Conservation (phyloP, 129 eudicot species). For the Scalesia atractyloides region DNA sequence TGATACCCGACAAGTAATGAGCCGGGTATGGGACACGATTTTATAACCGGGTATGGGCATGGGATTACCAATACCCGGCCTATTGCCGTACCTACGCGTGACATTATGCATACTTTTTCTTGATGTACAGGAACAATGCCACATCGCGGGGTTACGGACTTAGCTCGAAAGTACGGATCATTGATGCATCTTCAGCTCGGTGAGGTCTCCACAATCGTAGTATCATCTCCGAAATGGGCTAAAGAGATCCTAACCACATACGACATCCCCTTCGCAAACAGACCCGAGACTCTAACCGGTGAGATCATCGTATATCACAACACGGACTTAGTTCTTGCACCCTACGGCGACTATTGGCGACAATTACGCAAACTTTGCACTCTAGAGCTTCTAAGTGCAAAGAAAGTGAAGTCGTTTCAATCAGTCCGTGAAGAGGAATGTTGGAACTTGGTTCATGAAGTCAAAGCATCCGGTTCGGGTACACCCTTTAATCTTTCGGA, state of each 20-base stretch:
- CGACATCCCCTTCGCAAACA: conserved; percentile 32
- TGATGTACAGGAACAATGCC: conserved; percentile 31
- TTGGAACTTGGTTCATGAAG: conserved; percentile 28
- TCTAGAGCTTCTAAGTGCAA: conserved; percentile 31
- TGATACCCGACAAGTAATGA: too few species aligned
- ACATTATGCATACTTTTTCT: too few species aligned
- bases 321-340: conserved; percentile 32
- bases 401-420: conserved; percentile 35
- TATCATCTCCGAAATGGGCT: conserved; percentile 38
- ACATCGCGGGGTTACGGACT: conserved; percentile 35
- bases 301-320: conserved; percentile 28
- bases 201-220: conserved; percentile 32
- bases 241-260: conserved; percentile 32
- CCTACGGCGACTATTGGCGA: conserved; percentile 35
- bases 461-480: conserved; percentile 28
- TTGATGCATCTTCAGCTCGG: conserved; percentile 36
- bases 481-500: conserved; percentile 22
- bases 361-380: conserved; percentile 37
- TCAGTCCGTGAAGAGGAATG: conserved; percentile 33
- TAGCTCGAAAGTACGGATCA: conserved; percentile 32
- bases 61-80: too few species aligned
- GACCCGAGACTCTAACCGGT: conserved; percentile 33
- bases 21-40: too few species aligned
- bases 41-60: too few species aligned
- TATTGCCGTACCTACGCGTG: too few species aligned